phyloP scores from a whole-genome alignment of 805 yeast genomes.

The Kodamaea restingae region DNA sequence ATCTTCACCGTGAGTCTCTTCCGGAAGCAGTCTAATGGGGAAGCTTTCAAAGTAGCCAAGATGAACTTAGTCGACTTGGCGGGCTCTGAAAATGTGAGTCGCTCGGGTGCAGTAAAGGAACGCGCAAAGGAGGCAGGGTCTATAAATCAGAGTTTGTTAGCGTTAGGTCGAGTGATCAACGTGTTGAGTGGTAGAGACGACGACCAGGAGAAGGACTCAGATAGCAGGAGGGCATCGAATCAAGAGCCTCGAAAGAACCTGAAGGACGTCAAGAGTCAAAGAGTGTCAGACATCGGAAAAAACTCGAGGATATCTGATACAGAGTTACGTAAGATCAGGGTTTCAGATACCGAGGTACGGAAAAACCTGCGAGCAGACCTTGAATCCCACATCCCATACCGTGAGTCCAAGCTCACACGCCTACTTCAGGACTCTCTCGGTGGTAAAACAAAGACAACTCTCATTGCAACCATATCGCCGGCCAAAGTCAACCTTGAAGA shows the following conservation, averaged over 20 bases:
- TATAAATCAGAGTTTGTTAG: constrained; percentile 81
- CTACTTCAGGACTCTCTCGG: constrained; percentile 79
- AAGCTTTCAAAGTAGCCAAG: constrained; percentile 47
- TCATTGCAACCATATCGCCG: constrained; percentile 85
- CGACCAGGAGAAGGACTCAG: not conserved
- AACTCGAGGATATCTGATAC: no score
- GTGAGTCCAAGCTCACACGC: constrained; percentile 72
- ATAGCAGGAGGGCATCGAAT: no score
- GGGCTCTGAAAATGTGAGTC: constrained; percentile 84
- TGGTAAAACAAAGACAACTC: constrained; percentile 80
- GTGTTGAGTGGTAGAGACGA: constrained; percentile 28
- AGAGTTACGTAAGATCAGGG: no score
- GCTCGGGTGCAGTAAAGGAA: constrained; percentile 83
- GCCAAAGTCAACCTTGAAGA: constrained; percentile 76
- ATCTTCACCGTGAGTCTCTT: constrained; percentile 63
- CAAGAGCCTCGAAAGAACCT: no score
- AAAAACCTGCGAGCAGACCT: not conserved
- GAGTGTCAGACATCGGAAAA: no score
- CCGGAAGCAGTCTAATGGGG: constrained; percentile 17
- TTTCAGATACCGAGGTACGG: not conserved
- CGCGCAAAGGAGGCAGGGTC: constrained; percentile 93
- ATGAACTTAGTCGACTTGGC: constrained; percentile 89
- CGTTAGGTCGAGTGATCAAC: constrained; percentile 87
- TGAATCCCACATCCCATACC: constrained; percentile 69
- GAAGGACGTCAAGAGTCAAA: no score